These are phyloP conservation scores for Melaleuca quinquenervia DNA, from an alignment of 345 rosid genomes.

Conservation along the genomic window DNA sequence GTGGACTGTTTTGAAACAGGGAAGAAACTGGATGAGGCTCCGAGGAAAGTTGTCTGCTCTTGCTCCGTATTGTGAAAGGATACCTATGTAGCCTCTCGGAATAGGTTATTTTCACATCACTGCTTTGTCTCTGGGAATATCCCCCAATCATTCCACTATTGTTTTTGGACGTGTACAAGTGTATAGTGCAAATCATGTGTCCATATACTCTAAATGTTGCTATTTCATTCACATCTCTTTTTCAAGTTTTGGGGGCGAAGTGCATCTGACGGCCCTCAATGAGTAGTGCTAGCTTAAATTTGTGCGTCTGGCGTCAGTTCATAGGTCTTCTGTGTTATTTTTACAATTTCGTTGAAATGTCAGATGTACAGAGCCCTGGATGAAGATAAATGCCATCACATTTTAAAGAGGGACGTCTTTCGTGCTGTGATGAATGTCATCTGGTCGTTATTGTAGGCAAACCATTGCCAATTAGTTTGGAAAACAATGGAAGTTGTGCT, in stretches of 20 bases:
- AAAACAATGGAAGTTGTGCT: background rate
- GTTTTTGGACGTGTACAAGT: conserved; percentile 2
- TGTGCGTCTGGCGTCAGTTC: background rate
- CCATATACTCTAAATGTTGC: background rate
- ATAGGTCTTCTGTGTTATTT: background rate
- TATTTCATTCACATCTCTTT: background rate
- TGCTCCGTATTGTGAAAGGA: conserved; percentile 65
- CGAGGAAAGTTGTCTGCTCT: conserved; percentile 64
- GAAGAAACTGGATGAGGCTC: conserved; percentile 73
- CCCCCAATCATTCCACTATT: background rate
- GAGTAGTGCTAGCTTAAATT: background rate
- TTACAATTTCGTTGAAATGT: background rate
- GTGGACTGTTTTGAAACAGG: conserved; percentile 34
- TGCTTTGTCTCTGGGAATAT: conserved; percentile 10
- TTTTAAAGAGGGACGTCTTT: background rate
- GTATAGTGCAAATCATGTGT: conserved; percentile 1
- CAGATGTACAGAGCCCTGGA: background rate
- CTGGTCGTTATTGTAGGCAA: background rate
- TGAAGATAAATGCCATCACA: background rate
- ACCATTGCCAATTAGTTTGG: background rate
- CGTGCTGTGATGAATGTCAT: background rate
- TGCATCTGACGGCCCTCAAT: conserved; percentile 4
- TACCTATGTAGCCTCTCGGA: conserved; percentile 9
- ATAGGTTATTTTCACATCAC: conserved; percentile 6
- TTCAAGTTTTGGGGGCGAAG: conserved; percentile 5